phyloP scores from a whole-genome alignment of 2,329 filamentous ascomycete genomes.

The Epichloe uncinata region DNA sequence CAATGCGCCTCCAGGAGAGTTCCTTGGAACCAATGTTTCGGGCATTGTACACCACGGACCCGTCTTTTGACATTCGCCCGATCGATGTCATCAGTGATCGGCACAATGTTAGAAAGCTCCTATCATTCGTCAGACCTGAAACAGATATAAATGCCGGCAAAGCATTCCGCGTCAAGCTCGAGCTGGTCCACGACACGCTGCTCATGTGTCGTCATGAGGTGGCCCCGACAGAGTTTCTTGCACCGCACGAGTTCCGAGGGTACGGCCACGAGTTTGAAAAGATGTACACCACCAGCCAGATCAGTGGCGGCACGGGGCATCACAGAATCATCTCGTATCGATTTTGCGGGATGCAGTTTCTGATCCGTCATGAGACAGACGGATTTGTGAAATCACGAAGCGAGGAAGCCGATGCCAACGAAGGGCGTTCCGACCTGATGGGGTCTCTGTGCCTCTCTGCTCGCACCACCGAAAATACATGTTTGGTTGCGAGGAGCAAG shows the following conservation, averaged over 20 bases:
- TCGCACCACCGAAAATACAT: neutral
- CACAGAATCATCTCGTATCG: conserved; percentile 31
- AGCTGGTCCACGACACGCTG: conserved; percentile 23
- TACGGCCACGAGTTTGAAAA: conserved; percentile 33
- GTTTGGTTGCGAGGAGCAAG: neutral
- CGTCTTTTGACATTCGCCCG: conserved; percentile 23
- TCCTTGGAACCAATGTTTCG: conserved; percentile 35
- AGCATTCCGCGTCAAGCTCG: conserved; percentile 28
- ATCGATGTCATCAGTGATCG: conserved; percentile 31
- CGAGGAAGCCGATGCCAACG: neutral
- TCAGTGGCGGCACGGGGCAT: conserved; percentile 28
- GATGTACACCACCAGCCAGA: conserved; percentile 22
- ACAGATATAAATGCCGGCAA: conserved; percentile 13
- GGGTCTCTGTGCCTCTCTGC: conserved; percentile 14
- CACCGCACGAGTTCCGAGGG: conserved; percentile 23
- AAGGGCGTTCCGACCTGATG: conserved; percentile 12
- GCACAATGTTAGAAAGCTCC: conserved; percentile 35
- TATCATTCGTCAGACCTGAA: conserved; percentile 25
- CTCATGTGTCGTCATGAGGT: conserved; percentile 24
- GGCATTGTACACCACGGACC: conserved; percentile 23
- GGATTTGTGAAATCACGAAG: conserved; percentile 18
- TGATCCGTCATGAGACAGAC: conserved; percentile 31
- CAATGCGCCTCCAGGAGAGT: conserved; percentile 26
- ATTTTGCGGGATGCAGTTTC: conserved; percentile 25
- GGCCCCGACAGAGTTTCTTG: conserved; percentile 15